Evolutionary conservation across 768 basidiomycete genomes (phyloP), one percentile per base, ranked within the genome.

Genomic region (Tricholoma flavovirens): DNA sequence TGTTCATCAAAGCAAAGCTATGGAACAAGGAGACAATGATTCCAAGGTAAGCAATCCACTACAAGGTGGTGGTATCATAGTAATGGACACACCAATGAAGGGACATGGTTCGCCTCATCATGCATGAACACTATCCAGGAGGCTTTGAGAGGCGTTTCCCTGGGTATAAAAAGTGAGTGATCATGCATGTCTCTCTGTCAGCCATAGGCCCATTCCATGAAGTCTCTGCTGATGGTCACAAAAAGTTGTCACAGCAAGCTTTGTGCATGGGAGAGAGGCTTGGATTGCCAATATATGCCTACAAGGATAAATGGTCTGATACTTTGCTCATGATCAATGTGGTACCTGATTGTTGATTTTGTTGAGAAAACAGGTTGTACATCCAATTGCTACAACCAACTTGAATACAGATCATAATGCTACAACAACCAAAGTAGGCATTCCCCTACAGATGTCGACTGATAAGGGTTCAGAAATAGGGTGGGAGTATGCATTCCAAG

Each of bases 281-380:
- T 2, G 64, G 62, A 2, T 38, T 73, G 21, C 62, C 64, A 15
- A 66, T 70, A 21, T 71, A 71, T 59, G 67, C 54, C 7, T 61
- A 62, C 50, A 59, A 61, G 32, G 71, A 71, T 56, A 68, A 71
- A 53, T 69, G 60, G 56, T 59, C 58, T 2, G 66, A 60, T 26
- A 40, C 17, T 5, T n/a, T 66, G 15, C 58, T 63, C 4, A 50
- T 56, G 29, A 1, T 70, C 40, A 11, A 19, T 29, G 61, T 67
- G 12, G 60, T 73, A 8, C 71, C 67, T 2, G 65, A 72, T 46
- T 60, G 54, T 19, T 62, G 73, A 75, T 55, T 61, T 72, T n/a
- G 29, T 72, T 11, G 65, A 69, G 22, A 58, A 64, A 36, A 36
- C 35, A 36, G 35, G 35, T 36, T 36, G 35, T 36, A 36, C 14